These are phyloP conservation scores for Penicillium bialowiezense DNA, from an alignment of 495 filamentous ascomycete species.

Conservation along the genomic window DNA sequence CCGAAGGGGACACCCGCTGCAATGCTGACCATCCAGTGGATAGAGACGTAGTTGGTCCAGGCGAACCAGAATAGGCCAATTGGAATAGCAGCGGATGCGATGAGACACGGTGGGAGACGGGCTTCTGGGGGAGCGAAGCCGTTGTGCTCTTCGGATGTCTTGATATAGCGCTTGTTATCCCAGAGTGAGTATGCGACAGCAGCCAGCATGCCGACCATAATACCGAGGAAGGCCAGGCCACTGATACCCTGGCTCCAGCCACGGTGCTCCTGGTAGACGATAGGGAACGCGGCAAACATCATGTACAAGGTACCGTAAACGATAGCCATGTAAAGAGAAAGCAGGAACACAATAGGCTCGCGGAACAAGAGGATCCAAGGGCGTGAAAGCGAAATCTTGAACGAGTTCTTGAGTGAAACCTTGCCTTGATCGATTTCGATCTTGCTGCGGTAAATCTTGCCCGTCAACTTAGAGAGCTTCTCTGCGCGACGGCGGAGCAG, in stretches of 20 bases:
- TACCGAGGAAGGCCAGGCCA: slow-evolving; percentile 78
- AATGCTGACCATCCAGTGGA: slow-evolving; percentile 69
- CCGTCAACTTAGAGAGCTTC: slow-evolving; percentile 50
- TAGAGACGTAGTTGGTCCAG: slow-evolving; percentile 64
- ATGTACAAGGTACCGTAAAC: slow-evolving; percentile 78
- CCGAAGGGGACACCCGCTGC: slow-evolving; percentile 68
- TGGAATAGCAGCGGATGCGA: slow-evolving; percentile 43
- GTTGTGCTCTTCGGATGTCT: slow-evolving; percentile 28
- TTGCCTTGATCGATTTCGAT: slow-evolving; percentile 45
- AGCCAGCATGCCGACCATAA: slow-evolving; percentile 76
- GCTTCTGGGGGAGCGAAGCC: slow-evolving; percentile 49
- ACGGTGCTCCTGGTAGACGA: slow-evolving; percentile 70
- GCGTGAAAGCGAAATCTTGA: slow-evolving; percentile 45
- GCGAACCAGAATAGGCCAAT: slow-evolving; percentile 63
- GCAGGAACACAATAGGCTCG: slow-evolving; percentile 61
- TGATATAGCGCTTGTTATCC: slow-evolving; percentile 50
- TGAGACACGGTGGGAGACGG: slow-evolving; percentile 43
- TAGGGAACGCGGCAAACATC: slow-evolving; percentile 78
- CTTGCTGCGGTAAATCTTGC: slow-evolving; percentile 54
- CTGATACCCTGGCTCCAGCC: slow-evolving; percentile 71
- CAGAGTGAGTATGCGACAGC: slow-evolving; percentile 51
- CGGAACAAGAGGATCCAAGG: slow-evolving; percentile 49
- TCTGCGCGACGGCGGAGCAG: slow-evolving; percentile 53
- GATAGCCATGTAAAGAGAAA: slow-evolving; percentile 72
- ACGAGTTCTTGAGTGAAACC: slow-evolving; percentile 30